Conservation (phyloP, 2,329 filamentous ascomycete genomes). For the Penicillium sp. region DNA sequence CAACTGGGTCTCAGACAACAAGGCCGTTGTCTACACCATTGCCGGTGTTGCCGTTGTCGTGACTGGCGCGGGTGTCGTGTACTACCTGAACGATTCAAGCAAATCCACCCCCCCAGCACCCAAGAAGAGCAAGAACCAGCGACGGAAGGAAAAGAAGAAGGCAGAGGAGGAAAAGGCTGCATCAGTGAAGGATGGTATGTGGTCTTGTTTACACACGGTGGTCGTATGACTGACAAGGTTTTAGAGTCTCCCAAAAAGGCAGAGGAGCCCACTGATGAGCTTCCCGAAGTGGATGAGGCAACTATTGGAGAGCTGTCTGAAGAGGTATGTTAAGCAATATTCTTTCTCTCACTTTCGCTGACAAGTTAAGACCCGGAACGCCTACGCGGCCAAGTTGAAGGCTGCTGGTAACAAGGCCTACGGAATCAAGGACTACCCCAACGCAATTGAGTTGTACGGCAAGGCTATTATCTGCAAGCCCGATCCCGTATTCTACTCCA, state of each 20-base stretch:
- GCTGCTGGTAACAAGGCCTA: constrained; percentile 95
- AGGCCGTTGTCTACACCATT: constrained; percentile 92
- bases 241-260: constrained; percentile 40
- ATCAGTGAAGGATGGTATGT: constrained; percentile 35
- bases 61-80: constrained; percentile 85
- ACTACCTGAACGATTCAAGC: constrained; percentile 69
- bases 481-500: constrained; percentile 98
- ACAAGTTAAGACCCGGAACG: constrained; percentile 66
- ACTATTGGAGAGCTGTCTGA: constrained; percentile 47
- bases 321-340: constrained; percentile 39
- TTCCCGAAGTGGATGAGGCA: constrained; percentile 62
- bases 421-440: constrained; percentile 87
- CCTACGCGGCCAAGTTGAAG: constrained; percentile 88
- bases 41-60: constrained; percentile 91
- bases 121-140: constrained; percentile 84
- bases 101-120: constrained; percentile 42
- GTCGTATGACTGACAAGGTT: constrained; percentile 17
- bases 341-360: constrained; percentile 8
- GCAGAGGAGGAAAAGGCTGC: constrained; percentile 53
- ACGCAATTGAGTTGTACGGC: constrained; percentile 90
- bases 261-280: constrained; percentile 60
- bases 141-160: constrained; percentile 67
- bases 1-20: constrained; percentile 92
- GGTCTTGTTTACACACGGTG: constrained; percentile 19
- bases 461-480: constrained; percentile 96